These are phyloP conservation scores for Grigorovia jiainica DNA, from an alignment of 805 yeast genomes.

Conservation along the genomic window DNA sequence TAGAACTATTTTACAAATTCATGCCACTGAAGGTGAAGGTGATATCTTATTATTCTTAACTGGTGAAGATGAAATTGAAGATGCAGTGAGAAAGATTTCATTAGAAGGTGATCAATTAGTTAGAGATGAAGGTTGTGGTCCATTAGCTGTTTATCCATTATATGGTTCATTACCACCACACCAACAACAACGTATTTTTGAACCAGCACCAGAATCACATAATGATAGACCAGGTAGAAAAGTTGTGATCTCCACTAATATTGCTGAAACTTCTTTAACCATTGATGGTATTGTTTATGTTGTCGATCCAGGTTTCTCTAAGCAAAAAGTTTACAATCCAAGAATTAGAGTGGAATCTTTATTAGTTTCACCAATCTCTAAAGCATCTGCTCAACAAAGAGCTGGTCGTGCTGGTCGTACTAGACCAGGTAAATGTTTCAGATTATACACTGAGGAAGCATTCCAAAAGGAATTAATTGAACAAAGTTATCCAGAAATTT, in stretches of 20 bases:
- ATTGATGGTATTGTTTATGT: slow-evolving; percentile 97
- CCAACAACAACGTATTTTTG: slow-evolving; percentile 89
- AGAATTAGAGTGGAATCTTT: slow-evolving; percentile 91
- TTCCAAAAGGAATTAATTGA: slow-evolving; percentile 88
- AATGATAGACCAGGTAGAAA: slow-evolving; percentile 93
- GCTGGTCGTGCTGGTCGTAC: slow-evolving; percentile 99
- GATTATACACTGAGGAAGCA: slow-evolving; percentile 94
- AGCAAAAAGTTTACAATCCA: slow-evolving; percentile 94
- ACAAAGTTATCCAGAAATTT: slow-evolving; percentile 92
- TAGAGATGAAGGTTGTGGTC: slow-evolving; percentile 87
- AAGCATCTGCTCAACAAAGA: slow-evolving; percentile 95
- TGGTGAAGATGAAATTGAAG: slow-evolving; percentile 98
- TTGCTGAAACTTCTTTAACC: slow-evolving; percentile 95
- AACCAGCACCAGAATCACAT: slow-evolving; percentile 68
- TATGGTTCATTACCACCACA: slow-evolving; percentile 96
- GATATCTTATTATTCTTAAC: slow-evolving; percentile 81
- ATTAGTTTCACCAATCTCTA: slow-evolving; percentile 90
- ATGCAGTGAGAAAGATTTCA: slow-evolving; percentile 81
- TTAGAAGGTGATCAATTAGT: slow-evolving; percentile 83
- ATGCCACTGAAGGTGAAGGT: slow-evolving; percentile 92
- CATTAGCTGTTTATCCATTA: slow-evolving; percentile 79
- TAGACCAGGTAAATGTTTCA: slow-evolving; percentile 94
- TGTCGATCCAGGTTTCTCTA: slow-evolving; percentile 94
- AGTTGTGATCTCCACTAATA: slow-evolving; percentile 84
- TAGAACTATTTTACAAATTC: slow-evolving; percentile 90